phyloP scores from a whole-genome alignment of 306 rosid genomes.

The Cucumis melo region DNA sequence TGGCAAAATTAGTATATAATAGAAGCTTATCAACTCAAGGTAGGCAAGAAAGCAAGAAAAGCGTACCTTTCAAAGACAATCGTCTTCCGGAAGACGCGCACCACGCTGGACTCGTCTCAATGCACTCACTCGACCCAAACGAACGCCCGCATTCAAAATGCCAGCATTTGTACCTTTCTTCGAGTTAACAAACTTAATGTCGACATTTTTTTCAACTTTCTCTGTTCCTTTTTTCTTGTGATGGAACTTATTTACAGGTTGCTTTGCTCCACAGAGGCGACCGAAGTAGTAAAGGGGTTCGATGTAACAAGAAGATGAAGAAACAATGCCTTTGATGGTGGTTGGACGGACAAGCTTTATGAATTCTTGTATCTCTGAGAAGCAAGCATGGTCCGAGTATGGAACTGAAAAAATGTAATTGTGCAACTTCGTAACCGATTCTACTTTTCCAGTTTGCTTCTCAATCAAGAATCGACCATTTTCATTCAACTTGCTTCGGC shows the following conservation, averaged over 20 bases:
- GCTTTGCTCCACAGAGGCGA: conserved; percentile 32
- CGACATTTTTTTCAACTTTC: conserved; percentile 13
- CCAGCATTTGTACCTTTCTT: conserved; percentile 19
- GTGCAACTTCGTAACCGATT: conserved; percentile 21
- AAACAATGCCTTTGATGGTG: conserved; percentile 47
- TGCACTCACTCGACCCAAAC: conserved; percentile 23
- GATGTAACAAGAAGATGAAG: conserved; percentile 44
- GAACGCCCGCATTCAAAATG: conserved; percentile 11
- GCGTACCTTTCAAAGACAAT: conserved; percentile 8
- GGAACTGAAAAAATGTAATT: conserved; percentile 42
- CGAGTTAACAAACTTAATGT: neutral
- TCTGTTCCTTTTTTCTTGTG: conserved; percentile 15
- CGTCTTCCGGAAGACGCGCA: conserved; percentile 28
- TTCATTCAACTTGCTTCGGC: conserved; percentile 16
- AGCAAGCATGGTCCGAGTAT: conserved; percentile 65
- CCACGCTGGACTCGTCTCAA: conserved; percentile 33
- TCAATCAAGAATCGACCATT: conserved; percentile 13
- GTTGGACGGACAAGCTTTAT: conserved; percentile 48
- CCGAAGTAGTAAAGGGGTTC: conserved; percentile 57
- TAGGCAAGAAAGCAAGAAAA: neutral
- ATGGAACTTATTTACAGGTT: conserved; percentile 10
- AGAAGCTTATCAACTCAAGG: neutral
- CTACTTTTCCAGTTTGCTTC: conserved; percentile 12
- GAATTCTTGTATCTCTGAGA: conserved; percentile 38
- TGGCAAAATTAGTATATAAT: too few species aligned